Evolutionary conservation across 176 grass and related monocot species (phyloP), one percentile per base, ranked within the genome.

Genomic region (Triticum dicoccoides): DNA sequence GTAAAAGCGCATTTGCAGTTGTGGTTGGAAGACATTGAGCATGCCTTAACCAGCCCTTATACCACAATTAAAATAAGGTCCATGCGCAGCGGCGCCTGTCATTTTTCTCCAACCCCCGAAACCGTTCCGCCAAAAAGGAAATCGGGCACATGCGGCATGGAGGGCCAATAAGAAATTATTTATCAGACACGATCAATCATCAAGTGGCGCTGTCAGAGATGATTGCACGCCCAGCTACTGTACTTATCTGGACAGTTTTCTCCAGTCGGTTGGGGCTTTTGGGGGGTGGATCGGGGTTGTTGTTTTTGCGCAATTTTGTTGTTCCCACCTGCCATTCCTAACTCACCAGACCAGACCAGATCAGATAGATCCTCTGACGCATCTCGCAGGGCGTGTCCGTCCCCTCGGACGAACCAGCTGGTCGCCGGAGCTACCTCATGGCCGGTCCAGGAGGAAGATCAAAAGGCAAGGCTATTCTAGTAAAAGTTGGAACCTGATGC

Each of bases 251-350:
- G 61, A 4, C 51, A 51, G 8, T 84, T 85, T 54, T 29, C 73
- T 77, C 69, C 23, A 38, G 20, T 78, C 1, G 68, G 63, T 81
- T 33, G 61, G 76, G 80, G 63, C 59, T 76, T 76, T 69, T 21
- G 35, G 47, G 59, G 13, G 44, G 27, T 73, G 77, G 85, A 91
- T 87, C 45, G 10, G 68, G 27, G 80, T 80, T 78, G 85, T 67
- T 87, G 80, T 23, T 49, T 47, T 65, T 25, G 54, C 34, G 49
- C 24, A 34, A 64, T 81, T 81, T 85, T 82, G 86, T 64, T 88
- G 89, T 88, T 91, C 89, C 18, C 86, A 88, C 76, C 85, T 88
- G 77, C 77, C 65, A 27, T 75, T 91, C 89, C 89, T 88, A 91
- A 67, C 89, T 51, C 82, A 4, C 44, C 73, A 54, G 34, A 41